Percentiles rank a stretch among this genome's conserved stretches.
These are phyloP conservation scores for Garcia nutans DNA, from an alignment of 345 rosid species.

Conservation along the genomic window DNA sequence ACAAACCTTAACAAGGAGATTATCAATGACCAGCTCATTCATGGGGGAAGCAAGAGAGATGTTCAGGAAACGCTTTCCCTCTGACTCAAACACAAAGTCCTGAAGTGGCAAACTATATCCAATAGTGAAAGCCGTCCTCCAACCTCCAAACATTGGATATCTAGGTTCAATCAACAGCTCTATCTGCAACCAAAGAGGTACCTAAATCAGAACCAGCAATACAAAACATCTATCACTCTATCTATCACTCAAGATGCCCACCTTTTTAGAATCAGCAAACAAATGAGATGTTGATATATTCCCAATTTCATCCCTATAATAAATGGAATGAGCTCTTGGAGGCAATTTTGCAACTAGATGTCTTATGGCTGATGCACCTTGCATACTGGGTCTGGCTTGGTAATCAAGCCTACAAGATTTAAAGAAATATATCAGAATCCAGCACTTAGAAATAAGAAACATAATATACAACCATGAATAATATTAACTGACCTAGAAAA, in stretches of 20 bases:
- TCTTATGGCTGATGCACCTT: slow-evolving; percentile 74
- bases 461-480: background rate
- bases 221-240: background rate
- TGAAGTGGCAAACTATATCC: slow-evolving; percentile 90
- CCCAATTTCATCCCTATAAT: slow-evolving; percentile 93
- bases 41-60: slow-evolving; percentile 76
- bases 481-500: slow-evolving; percentile 64
- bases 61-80: slow-evolving; percentile 72
- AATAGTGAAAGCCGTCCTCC: slow-evolving; percentile 91
- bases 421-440: slow-evolving; percentile 15
- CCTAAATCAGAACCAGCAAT: slow-evolving; percentile 18
- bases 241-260: slow-evolving; percentile 26
- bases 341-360: slow-evolving; percentile 81
- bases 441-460: background rate
- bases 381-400: slow-evolving; percentile 66
- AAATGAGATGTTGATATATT: slow-evolving; percentile 95
- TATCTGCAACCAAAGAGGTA: slow-evolving; percentile 56
- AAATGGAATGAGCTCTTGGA: slow-evolving; percentile 88
- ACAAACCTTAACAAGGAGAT: slow-evolving; percentile 63
- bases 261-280: slow-evolving; percentile 82
- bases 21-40: slow-evolving; percentile 66
- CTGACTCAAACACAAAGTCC: slow-evolving; percentile 73
- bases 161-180: slow-evolving; percentile 87
- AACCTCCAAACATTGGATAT: slow-evolving; percentile 95
- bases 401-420: slow-evolving; percentile 60